A percentile compares a stretch with the other conserved stretches of the same genome.
Evolutionary conservation across 768 basidiomycete genomes (phyloP).

Genomic region (Suillus fuscotomentosus): DNA sequence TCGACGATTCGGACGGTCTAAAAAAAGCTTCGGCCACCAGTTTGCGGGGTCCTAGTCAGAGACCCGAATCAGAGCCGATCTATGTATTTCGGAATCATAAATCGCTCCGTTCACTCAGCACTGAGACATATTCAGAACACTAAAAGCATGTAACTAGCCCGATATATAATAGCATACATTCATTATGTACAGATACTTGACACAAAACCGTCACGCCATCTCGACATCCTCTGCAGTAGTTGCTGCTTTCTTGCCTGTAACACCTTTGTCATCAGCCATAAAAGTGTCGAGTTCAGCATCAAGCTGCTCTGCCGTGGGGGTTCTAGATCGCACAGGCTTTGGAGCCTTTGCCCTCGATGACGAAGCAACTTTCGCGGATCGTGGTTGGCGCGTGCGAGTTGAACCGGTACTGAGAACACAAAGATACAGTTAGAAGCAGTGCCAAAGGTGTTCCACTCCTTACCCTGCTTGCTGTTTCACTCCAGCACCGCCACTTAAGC

Average conservation of each 20-base stretch:
- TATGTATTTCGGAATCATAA: too few relatives aligned
- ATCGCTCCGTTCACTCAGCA: too few relatives aligned
- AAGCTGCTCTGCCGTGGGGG: constrained; percentile 78
- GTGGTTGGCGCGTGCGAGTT: constrained; percentile 37
- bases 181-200: background rate
- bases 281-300: constrained; percentile 88
- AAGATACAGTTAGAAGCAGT: background rate
- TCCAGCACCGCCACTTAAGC: constrained; percentile 51
- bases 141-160: background rate
- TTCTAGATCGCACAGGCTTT: constrained; percentile 42
- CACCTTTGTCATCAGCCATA: constrained; percentile 58
- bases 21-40: too few relatives aligned
- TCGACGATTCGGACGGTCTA: too few relatives aligned
- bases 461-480: constrained; percentile 15
- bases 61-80: too few relatives aligned
- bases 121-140: background rate
- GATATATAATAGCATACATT: constrained; percentile 5
- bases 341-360: constrained; percentile 25
- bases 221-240: constrained; percentile 46
- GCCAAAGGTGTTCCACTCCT: constrained; percentile 2
- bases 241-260: constrained; percentile 15
- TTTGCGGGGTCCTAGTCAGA: too few relatives aligned
- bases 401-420: constrained; percentile 34
- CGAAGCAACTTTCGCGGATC: constrained; percentile 15
- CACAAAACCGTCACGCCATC: constrained; percentile 38